Conservation (phyloP, 1,284 basidiomycete genomes). For the Apiotrichum montevideense region DNA sequence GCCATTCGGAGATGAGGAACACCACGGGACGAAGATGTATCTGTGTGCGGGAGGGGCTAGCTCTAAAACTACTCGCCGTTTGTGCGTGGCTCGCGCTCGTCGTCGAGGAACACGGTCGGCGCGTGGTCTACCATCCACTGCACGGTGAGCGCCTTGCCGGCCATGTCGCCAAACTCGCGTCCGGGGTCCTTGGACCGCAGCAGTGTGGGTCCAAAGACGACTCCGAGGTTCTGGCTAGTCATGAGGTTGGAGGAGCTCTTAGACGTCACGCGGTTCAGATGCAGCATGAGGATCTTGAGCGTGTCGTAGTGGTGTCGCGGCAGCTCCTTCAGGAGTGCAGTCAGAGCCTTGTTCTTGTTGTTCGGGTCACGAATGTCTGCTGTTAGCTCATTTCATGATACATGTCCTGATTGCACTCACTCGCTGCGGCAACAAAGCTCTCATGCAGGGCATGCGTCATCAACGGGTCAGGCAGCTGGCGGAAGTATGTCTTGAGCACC, state of each 20-base stretch:
- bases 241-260: conserved; percentile 75
- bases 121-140: conserved; percentile 91
- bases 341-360: conserved; percentile 59
- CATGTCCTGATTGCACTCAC: conserved; percentile 38
- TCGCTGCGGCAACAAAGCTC: conserved; percentile 70
- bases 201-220: conserved; percentile 98
- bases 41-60: not conserved
- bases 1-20: no score
- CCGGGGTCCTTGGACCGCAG: conserved; percentile 81
- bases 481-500: conserved; percentile 95
- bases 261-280: conserved; percentile 74
- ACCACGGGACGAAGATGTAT: no score
- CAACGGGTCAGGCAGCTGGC: conserved; percentile 80
- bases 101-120: conserved; percentile 46
- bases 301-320: conserved; percentile 85
- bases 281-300: conserved; percentile 72
- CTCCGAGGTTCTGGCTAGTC: conserved; percentile 93
- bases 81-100: not conserved
- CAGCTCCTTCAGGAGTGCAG: conserved; percentile 67
- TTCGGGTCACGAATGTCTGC: conserved; percentile 58
- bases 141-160: conserved; percentile 83
- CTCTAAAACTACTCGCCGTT: not conserved
- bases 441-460: conserved; percentile 89
- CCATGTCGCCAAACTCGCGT: conserved; percentile 83
- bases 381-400: conserved; percentile 1